Evolutionary conservation across 495 filamentous ascomycete genomes (phyloP).

Genomic region (Lophium mytilinum): DNA sequence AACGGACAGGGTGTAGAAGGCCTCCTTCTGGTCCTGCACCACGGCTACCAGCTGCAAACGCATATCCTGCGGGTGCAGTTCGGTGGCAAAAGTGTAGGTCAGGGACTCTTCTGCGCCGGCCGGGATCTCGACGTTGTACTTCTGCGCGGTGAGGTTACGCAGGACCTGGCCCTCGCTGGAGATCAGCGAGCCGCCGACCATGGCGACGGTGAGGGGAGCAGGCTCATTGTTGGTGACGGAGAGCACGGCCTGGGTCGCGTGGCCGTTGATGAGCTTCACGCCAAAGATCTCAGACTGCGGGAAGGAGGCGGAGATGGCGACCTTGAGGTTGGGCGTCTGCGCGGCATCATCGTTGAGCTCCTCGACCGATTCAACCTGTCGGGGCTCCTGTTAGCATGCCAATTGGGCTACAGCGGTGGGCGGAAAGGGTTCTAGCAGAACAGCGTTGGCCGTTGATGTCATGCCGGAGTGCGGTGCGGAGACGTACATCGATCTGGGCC

Average conservation of each 20-base stretch:
- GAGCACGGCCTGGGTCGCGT: conserved; percentile 74
- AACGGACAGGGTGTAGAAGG: conserved; percentile 65
- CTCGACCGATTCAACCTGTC: conserved; percentile 41
- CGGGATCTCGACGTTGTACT: conserved; percentile 67
- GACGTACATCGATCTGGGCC: conserved; percentile 54
- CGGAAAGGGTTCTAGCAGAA: no score
- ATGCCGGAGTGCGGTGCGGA: conserved; percentile 9
- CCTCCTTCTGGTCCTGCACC: conserved; percentile 53
- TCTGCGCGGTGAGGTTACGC: conserved; percentile 74
- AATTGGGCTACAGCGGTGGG: no score
- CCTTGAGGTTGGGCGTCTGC: conserved; percentile 52
- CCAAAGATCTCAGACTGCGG: conserved; percentile 86
- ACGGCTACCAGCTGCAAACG: conserved; percentile 71
- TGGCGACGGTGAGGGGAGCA: conserved; percentile 61
- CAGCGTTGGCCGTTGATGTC: conserved; percentile 6
- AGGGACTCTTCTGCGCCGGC: conserved; percentile 68
- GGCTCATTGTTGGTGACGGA: conserved; percentile 79
- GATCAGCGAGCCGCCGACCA: conserved; percentile 70
- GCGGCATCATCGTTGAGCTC: conserved; percentile 18
- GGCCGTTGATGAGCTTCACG: conserved; percentile 89
- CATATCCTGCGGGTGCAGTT: conserved; percentile 89
- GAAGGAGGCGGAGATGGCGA: conserved; percentile 71
- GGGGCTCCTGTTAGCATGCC: no score
- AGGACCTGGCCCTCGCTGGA: conserved; percentile 48
- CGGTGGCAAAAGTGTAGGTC: conserved; percentile 76